A percentile compares a stretch with the other conserved stretches of the same genome.
phyloP scores from a whole-genome alignment of 164 flowering plant genomes.

The Taxillus chinensis region DNA sequence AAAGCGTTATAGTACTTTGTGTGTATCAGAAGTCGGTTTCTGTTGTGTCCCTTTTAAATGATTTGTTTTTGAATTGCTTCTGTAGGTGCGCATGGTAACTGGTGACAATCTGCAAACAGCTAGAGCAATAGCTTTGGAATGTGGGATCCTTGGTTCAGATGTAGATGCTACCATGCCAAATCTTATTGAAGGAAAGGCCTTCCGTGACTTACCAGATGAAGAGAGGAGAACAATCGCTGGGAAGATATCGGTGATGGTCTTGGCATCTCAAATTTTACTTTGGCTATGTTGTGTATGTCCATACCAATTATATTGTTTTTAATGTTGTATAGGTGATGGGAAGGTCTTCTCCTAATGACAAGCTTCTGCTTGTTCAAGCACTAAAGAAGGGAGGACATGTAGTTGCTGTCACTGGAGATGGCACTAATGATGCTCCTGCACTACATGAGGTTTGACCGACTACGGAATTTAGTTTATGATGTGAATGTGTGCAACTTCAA shows the following conservation, averaged over 20 bases:
- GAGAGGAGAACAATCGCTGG: slow-evolving; percentile 51
- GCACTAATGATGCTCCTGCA: slow-evolving; percentile 99
- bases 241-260: slow-evolving; percentile 54
- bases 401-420: slow-evolving; percentile 99
- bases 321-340: slow-evolving; percentile 77
- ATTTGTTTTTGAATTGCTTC: not conserved
- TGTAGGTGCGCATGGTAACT: slow-evolving; percentile 92
- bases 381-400: slow-evolving; percentile 62
- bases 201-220: slow-evolving; percentile 44
- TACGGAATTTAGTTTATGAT: not conserved
- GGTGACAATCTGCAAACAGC: slow-evolving; percentile 94
- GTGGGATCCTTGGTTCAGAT: slow-evolving; percentile 65
- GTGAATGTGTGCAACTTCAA: not conserved
- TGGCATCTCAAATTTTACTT: not conserved
- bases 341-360: slow-evolving; percentile 95
- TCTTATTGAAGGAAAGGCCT: slow-evolving; percentile 69
- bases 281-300: not conserved
- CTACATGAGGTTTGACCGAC: slow-evolving; percentile 62
- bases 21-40: too few relatives aligned
- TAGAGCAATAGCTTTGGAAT: slow-evolving; percentile 89
- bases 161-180: slow-evolving; percentile 52
- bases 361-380: slow-evolving; percentile 87
- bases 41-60: too few relatives aligned
- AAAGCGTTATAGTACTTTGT: too few relatives aligned
- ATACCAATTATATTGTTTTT: not conserved